Percentiles rank a stretch among this genome's conserved stretches.
Conservation (phyloP, 2,329 filamentous ascomycete species). For the Sarocladium oryzae region DNA sequence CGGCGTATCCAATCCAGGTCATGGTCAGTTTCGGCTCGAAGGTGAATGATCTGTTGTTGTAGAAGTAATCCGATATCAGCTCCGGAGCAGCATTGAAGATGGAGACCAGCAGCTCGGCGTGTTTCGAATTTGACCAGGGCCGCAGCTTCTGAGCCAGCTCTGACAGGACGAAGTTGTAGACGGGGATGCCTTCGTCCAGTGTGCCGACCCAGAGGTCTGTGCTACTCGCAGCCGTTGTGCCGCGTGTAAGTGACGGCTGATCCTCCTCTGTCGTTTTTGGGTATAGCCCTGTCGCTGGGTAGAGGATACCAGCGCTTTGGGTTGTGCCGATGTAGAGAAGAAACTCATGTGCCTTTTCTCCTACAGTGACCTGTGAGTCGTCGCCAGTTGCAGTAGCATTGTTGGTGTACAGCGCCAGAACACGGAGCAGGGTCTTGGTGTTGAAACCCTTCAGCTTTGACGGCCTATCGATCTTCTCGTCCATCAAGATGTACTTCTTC, state of each 20-base stretch:
- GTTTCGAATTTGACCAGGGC: conserved; percentile 74
- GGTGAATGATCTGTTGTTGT: conserved; percentile 69
- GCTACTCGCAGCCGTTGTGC: neutral
- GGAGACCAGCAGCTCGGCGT: conserved; percentile 72
- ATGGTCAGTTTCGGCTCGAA: conserved; percentile 89
- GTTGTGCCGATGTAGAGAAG: conserved; percentile 70
- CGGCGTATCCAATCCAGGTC: conserved; percentile 91
- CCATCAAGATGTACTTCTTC: conserved; percentile 64
- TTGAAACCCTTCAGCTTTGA: conserved; percentile 72
- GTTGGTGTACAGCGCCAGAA: conserved; percentile 66
- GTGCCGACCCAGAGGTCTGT: conserved; percentile 5
- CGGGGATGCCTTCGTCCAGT: conserved; percentile 52
- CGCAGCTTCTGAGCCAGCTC: conserved; percentile 73
- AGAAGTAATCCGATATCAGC: conserved; percentile 81
- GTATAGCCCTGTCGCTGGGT: conserved; percentile 78
- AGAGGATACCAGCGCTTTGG: conserved; percentile 64
- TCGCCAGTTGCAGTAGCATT: conserved; percentile 36
- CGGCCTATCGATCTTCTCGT: conserved; percentile 65
- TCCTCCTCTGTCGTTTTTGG: conserved; percentile 59
- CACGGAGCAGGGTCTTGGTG: conserved; percentile 62
- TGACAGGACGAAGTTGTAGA: conserved; percentile 74
- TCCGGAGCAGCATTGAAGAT: conserved; percentile 82
- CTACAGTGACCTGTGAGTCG: conserved; percentile 45
- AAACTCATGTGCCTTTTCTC: conserved; percentile 67
- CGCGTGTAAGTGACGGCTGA: neutral